Percentiles rank a stretch among this genome's conserved stretches.
Conservation (phyloP, 2,329 filamentous ascomycete genomes). For the Pyrenophora tritici-repentis region DNA sequence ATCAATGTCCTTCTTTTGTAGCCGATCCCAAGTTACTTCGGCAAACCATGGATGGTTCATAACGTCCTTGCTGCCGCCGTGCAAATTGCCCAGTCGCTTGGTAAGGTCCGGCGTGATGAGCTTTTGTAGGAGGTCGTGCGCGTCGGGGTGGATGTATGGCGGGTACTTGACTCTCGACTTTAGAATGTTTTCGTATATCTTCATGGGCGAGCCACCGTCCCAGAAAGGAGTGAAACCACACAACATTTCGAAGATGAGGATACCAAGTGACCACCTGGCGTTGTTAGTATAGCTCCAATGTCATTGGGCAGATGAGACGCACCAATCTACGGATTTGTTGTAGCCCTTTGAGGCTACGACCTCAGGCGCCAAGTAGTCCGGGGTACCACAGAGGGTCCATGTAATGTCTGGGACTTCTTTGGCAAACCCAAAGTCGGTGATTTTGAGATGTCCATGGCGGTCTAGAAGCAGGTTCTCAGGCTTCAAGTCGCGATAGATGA, state of each 20-base stretch:
- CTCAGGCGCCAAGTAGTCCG: constrained; percentile 95
- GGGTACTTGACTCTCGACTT: constrained; percentile 96
- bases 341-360: constrained; percentile 99
- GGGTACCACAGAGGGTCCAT: constrained; percentile 97
- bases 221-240: constrained; percentile 99
- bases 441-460: constrained; percentile 92
- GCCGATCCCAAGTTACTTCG: constrained; percentile 95
- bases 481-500: constrained; percentile 97
- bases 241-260: constrained; percentile 99
- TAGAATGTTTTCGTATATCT: constrained; percentile 99
- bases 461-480: constrained; percentile 92
- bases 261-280: constrained; percentile 92
- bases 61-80: constrained; percentile 86
- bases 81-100: constrained; percentile 91
- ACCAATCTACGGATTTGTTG: constrained; percentile 99
- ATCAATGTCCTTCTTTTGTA: constrained; percentile 95
- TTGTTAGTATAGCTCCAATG: constrained; percentile 11
- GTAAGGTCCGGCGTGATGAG: constrained; percentile 94
- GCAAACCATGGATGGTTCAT: constrained; percentile 96
- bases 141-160: constrained; percentile 91
- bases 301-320: constrained; percentile 47
- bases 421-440: constrained; percentile 97
- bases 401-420: constrained; percentile 99
- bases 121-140: constrained; percentile 87
- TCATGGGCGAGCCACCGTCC: constrained; percentile 97